Evolutionary conservation across 495 filamentous ascomycete species (phyloP), one percentile per base, ranked within the genome.

Genomic region (Aspergillus indologenus): DNA sequence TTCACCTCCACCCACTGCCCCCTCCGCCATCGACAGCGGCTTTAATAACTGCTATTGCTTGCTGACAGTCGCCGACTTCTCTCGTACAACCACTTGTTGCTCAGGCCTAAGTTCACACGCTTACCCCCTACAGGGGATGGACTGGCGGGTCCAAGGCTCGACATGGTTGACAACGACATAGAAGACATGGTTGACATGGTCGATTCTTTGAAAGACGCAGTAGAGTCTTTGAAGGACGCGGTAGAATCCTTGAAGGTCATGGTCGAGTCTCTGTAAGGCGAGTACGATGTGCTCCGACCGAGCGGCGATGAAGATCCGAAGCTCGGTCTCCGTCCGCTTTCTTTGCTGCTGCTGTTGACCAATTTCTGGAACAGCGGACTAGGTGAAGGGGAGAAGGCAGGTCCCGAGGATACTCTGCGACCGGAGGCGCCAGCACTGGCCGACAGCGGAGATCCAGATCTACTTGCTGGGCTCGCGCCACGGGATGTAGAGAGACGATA

Each of bases 41-140:
- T 43, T 74, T 54, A 79, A 58, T 74, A 62, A 49, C 71, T 61
- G 6, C 73, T 70, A 45, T 76, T 77, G 62, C 77, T 77, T 1
- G 74, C 69, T 7, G 77, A 79, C 42, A 77, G 65, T 34, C 77
- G 65, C 29, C 77, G 65, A 50, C 74, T 76, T 70, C 86, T 87
- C 71, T 98, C 90, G 73, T 96, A 98, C 44, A 96, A 72, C 93
- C 92, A 98, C 74, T 89, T 91, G 71, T 83, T 96, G 63, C 90
- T 96, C 63, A 96, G 67, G 14, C 82, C 81, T 43, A 97, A 79
- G 53, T 81, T 89, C 23, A 83, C 83, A 40, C 87, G 81, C 72
- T 88, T 91, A 21, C 83, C 83, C 1, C 63, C 68, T 17, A 78
- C 67, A 6, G 85, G 81, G 45, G 86, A 90, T 47, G 85, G 90